Evolutionary conservation across 345 rosid genomes (phyloP), one percentile per base, ranked within the genome.

Genomic region (Hibiscus mutabilis): DNA sequence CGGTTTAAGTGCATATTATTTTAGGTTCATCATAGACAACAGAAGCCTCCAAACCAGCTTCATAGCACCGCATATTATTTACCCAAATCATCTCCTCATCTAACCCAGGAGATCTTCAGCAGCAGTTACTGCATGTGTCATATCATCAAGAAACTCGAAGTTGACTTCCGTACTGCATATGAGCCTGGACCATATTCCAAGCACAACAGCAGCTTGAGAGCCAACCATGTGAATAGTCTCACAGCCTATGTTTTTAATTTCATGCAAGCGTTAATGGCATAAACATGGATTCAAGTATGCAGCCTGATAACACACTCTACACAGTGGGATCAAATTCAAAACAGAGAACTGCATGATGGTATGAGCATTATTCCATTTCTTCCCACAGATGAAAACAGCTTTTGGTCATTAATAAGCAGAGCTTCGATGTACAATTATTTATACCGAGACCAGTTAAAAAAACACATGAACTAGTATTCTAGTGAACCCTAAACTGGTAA

Each of bases 71-170:
- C 8, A 24, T 25, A 58, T 58, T 46, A 46, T 15, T 29, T 29
- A 37, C 42, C 42, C 42, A 37, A 37, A 37, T 37, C 8, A 37
- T 37, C 11, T 37, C 42, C 42, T 8, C 10, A 2, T 37, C 10
- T 7, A 37, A 33, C 19, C 66, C 66, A 3, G 78, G 92, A 91
- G 83, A 77, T 93, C 14, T 91, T 91, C 82, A 89, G 89, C 87
- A 84, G 86, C 81, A 55, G 14, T 24, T 86, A 91, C 51, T 82
- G 85, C 83, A 88, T 86, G 84, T 79, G 89, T 79, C 89, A 85
- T 72, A 74, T 88, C 7, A 84, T 88, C 47, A 82, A 81, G 77
- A 47, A 84, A 25, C 86, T 89, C 4, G 78, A 88, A 69, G 55
- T 78, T 18, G 84, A 93, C 55, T 86, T 80, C 69, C 79, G 80